phyloP scores from a whole-genome alignment of 2,329 filamentous ascomycete genomes.

The Fusarium robinianum region DNA sequence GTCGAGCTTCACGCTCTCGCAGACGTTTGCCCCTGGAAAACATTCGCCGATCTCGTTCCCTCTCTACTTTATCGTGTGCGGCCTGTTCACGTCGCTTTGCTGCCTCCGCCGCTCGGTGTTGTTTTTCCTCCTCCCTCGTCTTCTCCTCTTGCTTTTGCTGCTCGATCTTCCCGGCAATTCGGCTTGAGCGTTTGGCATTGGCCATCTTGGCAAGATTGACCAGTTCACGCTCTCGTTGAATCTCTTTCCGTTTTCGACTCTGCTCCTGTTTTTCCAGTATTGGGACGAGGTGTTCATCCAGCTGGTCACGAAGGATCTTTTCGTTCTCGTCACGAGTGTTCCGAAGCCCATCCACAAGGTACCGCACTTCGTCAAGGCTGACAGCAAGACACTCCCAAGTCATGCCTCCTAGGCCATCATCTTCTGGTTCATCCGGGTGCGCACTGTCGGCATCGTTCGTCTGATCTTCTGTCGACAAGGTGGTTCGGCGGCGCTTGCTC shows the following conservation, averaged over 20 bases:
- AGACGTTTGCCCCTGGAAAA: slow-evolving; percentile 84
- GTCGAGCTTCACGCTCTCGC: slow-evolving; percentile 82
- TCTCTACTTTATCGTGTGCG: slow-evolving; percentile 61
- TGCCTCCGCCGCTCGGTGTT: slow-evolving; percentile 57
- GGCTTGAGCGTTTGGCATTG: slow-evolving; percentile 91
- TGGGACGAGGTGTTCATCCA: slow-evolving; percentile 80
- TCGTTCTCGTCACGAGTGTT: slow-evolving; percentile 85
- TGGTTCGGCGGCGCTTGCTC: slow-evolving; percentile 72
- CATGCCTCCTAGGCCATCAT: slow-evolving; percentile 73
- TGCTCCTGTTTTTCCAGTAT: slow-evolving; percentile 80
- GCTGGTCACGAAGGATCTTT: slow-evolving; percentile 71
- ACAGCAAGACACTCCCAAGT: slow-evolving; percentile 93
- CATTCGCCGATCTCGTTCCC: slow-evolving; percentile 77
- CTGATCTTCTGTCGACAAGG: slow-evolving; percentile 41
- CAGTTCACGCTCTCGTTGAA: slow-evolving; percentile 75
- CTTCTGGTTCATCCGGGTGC: slow-evolving; percentile 45
- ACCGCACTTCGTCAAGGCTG: slow-evolving; percentile 74
- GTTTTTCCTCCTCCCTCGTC: slow-evolving; percentile 67
- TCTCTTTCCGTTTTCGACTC: slow-evolving; percentile 70
- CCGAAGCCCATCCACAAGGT: slow-evolving; percentile 70
- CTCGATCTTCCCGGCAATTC: slow-evolving; percentile 81
- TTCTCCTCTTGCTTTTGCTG: slow-evolving; percentile 75
- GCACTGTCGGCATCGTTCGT: slow-evolving; percentile 42
- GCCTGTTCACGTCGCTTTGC: slow-evolving; percentile 71
- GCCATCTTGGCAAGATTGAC: slow-evolving; percentile 83